Conservation (phyloP, 2,329 filamentous ascomycete species). For the Shiraia sp. region DNA sequence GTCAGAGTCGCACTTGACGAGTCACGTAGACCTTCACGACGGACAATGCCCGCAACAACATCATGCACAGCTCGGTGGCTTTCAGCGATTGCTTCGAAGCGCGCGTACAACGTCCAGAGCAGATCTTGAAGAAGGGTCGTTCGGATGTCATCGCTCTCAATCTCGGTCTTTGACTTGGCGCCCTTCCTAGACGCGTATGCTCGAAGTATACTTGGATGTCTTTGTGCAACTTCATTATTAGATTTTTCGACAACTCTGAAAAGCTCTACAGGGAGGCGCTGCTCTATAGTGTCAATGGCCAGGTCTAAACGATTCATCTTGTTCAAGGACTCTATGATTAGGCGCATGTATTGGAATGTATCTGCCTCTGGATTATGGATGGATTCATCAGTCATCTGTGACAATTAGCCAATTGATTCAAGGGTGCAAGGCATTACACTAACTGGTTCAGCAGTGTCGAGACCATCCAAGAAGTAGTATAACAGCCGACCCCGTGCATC, state of each 20-base stretch:
- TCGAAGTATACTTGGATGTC: conserved; percentile 80
- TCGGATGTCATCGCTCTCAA: conserved; percentile 72
- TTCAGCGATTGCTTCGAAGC: conserved; percentile 96
- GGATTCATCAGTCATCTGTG: conserved; percentile 75
- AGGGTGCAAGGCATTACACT: conserved; percentile 2
- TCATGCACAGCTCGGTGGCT: conserved; percentile 93
- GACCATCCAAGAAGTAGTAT: conserved; percentile 60
- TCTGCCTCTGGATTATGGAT: conserved; percentile 93
- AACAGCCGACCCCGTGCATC: conserved; percentile 57
- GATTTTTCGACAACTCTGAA: conserved; percentile 94
- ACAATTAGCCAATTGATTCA: conserved; percentile 22
- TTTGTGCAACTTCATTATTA: conserved; percentile 88
- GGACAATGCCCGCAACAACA: conserved; percentile 82
- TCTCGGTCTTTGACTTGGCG: conserved; percentile 63
- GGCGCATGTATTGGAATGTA: conserved; percentile 88
- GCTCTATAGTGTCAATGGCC: conserved; percentile 87
- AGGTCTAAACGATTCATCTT: conserved; percentile 84
- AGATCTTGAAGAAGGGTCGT: conserved; percentile 89
- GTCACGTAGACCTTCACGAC: conserved; percentile 70
- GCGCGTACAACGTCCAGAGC: conserved; percentile 88
- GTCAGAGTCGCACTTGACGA: conserved; percentile 66
- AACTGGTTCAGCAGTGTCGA: conserved; percentile 55
- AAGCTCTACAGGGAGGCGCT: conserved; percentile 88
- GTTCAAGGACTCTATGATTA: conserved; percentile 87
- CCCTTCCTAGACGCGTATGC: conserved; percentile 55